These are phyloP conservation scores for Fonsecaea monophora DNA, from an alignment of 2,329 filamentous ascomycete species.

Conservation along the genomic window DNA sequence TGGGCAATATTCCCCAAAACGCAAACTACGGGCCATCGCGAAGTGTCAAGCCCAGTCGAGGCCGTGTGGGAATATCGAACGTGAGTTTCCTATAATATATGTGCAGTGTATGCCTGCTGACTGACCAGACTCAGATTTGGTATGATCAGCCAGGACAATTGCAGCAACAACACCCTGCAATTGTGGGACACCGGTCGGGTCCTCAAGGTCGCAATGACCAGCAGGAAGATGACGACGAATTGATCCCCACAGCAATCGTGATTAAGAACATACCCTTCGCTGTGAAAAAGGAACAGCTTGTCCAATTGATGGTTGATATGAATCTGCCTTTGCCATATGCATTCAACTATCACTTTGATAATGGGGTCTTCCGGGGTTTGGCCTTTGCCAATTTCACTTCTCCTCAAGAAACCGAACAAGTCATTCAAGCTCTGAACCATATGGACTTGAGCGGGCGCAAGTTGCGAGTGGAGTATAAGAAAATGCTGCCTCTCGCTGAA, in stretches of 20 bases:
- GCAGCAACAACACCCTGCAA: conserved; percentile 53
- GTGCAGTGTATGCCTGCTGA: conserved; percentile 23
- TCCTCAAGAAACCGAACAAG: conserved; percentile 86
- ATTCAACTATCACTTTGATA: conserved; percentile 96
- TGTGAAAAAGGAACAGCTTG: conserved; percentile 94
- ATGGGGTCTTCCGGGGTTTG: conserved; percentile 92
- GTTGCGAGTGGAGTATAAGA: conserved; percentile 97
- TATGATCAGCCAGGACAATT: conserved; percentile 59
- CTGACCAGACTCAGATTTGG: conserved; percentile 61
- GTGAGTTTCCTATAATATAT: conserved; percentile 60
- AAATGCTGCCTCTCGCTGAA: conserved; percentile 95
- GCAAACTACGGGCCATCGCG: conserved; percentile 59
- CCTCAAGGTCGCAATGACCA: conserved; percentile 52
- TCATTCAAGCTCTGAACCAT: conserved; percentile 94
- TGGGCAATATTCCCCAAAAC: conserved; percentile 32
- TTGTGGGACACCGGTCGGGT: conserved; percentile 50
- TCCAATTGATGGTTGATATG: conserved; percentile 92
- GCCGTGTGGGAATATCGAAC: conserved; percentile 70
- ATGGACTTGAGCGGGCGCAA: conserved; percentile 95
- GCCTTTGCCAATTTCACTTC: conserved; percentile 99
- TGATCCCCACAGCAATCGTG: conserved; percentile 97
- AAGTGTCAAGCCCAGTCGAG: conserved; percentile 63
- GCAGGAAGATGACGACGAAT: conserved; percentile 70
- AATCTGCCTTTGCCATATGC: conserved; percentile 93
- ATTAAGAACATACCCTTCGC: conserved; percentile 99